Evolutionary conservation across 805 yeast genomes (phyloP).

Genomic region (Pichia manshurica): DNA sequence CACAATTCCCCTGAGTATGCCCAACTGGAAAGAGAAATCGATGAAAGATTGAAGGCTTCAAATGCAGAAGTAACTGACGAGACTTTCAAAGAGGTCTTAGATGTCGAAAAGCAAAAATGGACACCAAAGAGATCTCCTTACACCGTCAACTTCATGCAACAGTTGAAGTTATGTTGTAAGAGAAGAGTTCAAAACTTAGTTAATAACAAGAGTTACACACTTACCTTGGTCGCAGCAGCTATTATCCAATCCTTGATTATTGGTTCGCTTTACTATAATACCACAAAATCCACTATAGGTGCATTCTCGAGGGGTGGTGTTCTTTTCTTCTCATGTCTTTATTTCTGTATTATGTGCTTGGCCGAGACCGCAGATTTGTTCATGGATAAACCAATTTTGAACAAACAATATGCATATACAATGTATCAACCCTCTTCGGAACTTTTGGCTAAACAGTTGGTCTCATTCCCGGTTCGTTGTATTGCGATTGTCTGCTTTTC

Average conservation of each 20-base stretch:
- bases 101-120: slow-evolving; percentile 33
- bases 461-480: slow-evolving; percentile 53
- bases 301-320: slow-evolving; percentile 61
- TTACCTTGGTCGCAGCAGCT: slow-evolving; percentile 44
- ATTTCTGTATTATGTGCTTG: slow-evolving; percentile 53
- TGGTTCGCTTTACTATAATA: slow-evolving; percentile 55
- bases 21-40: slow-evolving; percentile 29
- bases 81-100: slow-evolving; percentile 25
- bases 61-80: slow-evolving; percentile 32
- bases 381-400: slow-evolving; percentile 56
- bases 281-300: slow-evolving; percentile 44
- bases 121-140: slow-evolving; percentile 35
- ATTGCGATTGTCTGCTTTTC: slow-evolving; percentile 44
- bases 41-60: slow-evolving; percentile 30
- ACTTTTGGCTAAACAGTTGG: slow-evolving; percentile 49
- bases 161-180: slow-evolving; percentile 43
- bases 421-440: slow-evolving; percentile 65
- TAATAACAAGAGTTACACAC: slow-evolving; percentile 53
- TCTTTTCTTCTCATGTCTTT: slow-evolving; percentile 54
- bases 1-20: slow-evolving; percentile 48
- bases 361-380: slow-evolving; percentile 58
- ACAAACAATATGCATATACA: slow-evolving; percentile 61
- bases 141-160: slow-evolving; percentile 41
- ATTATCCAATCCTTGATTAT: slow-evolving; percentile 52
- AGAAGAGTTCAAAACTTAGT: slow-evolving; percentile 50